Base-by-base conservation (phyloP, 495 filamentous ascomycete species). In the Aspergillus nanangensis region DNA sequence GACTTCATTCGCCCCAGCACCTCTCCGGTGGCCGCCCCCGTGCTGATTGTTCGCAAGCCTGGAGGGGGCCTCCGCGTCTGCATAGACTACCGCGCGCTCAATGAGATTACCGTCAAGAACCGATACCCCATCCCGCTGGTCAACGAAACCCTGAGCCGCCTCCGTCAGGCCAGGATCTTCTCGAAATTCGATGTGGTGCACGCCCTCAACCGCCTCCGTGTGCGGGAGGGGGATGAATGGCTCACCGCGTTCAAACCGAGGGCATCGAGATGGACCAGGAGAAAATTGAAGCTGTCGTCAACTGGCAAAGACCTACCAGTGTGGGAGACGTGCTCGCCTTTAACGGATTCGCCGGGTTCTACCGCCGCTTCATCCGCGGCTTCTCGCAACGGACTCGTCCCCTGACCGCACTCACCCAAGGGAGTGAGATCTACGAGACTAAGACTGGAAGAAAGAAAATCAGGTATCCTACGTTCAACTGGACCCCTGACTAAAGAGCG, bases 121-220 rank as follows among this genome's bases (percentile, higher is more conserved):
- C 23, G 52, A 1, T 74, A 77, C 38, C 65, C 68, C 0, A 33
- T 79, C 0, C 72, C 69, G 0, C 34, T 75, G 9, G 74, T 78
- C 18, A 35, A 71, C n/a, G 63, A 81, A 41, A 57, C 61, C 0
- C 33, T 78, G 3, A 21, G 52, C n/a, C 19, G 49, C 0, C 21
- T 79, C 0, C 21, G 15, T 0, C 49, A 47, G 31, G 56, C 58
- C 2, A 65, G 52, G 36, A 55, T 60, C 20, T 78, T 71, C 43
- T 80, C 56, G 0, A 76, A 76, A 47, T 35, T 80, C 0, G 65
- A 80, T 51, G 60, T 77, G 8, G 49, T 55, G 2, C 35, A 62
- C 22, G 66, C 58, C 1, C 77, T 70, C 38, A n/a, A n/a, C n/a
- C n/a, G n/a, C n/a, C n/a, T n/a, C n/a, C n/a, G n/a, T n/a, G n/a